Base-by-base conservation (phyloP, 495 filamentous ascomycete genomes). In the Podospora sp. region DNA sequence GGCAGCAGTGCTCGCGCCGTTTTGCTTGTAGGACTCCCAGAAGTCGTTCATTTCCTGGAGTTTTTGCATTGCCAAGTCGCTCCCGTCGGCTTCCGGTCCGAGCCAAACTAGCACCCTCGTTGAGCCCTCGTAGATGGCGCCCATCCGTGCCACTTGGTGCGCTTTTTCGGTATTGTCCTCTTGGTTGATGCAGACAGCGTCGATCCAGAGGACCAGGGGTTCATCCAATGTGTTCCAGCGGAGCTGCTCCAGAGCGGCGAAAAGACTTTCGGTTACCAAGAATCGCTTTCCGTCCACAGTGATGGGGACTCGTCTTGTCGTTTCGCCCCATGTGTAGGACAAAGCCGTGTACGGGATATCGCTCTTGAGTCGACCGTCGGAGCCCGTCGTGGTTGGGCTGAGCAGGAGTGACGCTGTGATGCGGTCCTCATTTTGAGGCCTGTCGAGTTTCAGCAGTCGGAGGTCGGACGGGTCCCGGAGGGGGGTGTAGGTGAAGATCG, bases 151-250 rank as follows among this genome's bases (percentile, higher is more conserved):
- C 49, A 52, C 49, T 16, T 52, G 49, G 49, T 52, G 49, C 4
- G 49, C 49, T 52, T 52, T 52, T 16, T 52, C 49, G 12, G 12
- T 12, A 52, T 18, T 22, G 49, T 52, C 49, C 5, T 52, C 49
- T 22, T 52, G 49, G 49, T 52, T 52, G 49, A 52, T 52, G 49
- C 49, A 52, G 49, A 52, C 14, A 12, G 49, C 49, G 49, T 52
- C 49, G 12, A 52, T 52, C 49, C 49, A 52, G 3, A 52, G 49
- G 3, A 16, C 12, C 49, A 16, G 49, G 5, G 49, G 49, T 2
- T 52, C 49, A 22, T 3, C 49, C 16, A 12, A 52, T 22, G 3
- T 18, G n/a, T n/a, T n/a, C n/a, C n/a, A n/a, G 3, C 14, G 49
- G 49, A 52, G 49, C 14, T 52, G 4, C 21, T 2, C 2, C 49